Evolutionary conservation across 2,329 filamentous ascomycete genomes (phyloP), one percentile per base, ranked within the genome.

Genomic region (Exophiala oligosperma): DNA sequence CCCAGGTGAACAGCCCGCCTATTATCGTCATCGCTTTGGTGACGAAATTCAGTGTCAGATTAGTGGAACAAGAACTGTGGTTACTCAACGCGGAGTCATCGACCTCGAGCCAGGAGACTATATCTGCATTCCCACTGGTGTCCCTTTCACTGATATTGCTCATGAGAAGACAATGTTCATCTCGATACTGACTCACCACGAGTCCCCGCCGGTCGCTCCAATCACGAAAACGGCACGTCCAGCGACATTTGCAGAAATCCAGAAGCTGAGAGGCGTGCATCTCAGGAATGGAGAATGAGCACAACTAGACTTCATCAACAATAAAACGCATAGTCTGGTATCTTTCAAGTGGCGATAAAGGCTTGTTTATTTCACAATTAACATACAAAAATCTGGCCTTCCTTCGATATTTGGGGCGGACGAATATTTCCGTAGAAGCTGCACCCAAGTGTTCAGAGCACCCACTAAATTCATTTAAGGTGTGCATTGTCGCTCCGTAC

Each of bases 1-100:
- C 21, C 28, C 43, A 26, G 14, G 9, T 43, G 12, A 21, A 12
- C 21, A 23, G 4, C 23, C 21, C 21, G 43, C 23, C 11, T 47
- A 47, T 23, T 24, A n/a, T 21, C 43, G 43, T 12, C 43, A 47
- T 21, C 43, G 43, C 8, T 26, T n/a, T 9, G 43, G 21, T n/a
- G 43, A 47, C 4, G 43, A 47, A n/a, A 47, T 47, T 9, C 43
- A 47, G 21, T 47, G 21, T n/a, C 43, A 47, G 43, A 4, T 47
- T n/a, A 47, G 21, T 12, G 43, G 43, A 7, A 47, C 23, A 26
- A 21, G 43, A 23, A 47, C 7, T 21, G 48, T 70, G 69, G 32
- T 64, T 69, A 12, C 71, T 71, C 43, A 70, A 67, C 1, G 74
- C 63, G 1, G 72, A 69, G 53, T 78, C 74, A 53, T 74, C 78